Conservation (phyloP, 2,329 filamentous ascomycete species). For the Diaporthe nobilis region DNA sequence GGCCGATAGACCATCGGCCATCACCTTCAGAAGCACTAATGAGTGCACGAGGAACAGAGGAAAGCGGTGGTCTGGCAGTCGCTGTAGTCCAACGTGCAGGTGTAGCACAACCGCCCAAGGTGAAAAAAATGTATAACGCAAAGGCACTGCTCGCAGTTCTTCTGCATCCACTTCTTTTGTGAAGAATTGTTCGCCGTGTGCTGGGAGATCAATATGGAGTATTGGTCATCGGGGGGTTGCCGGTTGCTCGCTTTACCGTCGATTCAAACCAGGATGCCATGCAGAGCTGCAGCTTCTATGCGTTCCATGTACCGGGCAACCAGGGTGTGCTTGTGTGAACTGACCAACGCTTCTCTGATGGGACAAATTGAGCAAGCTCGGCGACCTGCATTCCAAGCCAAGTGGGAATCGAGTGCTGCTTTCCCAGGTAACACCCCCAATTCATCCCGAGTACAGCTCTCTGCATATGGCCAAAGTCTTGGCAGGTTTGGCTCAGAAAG, state of each 20-base stretch:
- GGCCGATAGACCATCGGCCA: background rate
- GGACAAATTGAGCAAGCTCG: slow-evolving; percentile 23
- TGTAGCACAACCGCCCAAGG: background rate
- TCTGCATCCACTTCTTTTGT: slow-evolving; percentile 1
- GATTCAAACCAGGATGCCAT: slow-evolving; percentile 32
- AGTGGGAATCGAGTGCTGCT: slow-evolving; percentile 6
- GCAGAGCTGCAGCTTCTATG: slow-evolving; percentile 32
- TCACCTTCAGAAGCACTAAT: background rate
- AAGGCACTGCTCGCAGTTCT: background rate
- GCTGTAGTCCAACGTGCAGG: background rate
- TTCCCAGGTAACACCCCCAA: background rate
- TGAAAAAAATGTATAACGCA: background rate
- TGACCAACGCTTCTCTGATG: slow-evolving; percentile 24
- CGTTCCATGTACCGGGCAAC: slow-evolving; percentile 35
- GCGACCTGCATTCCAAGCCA: slow-evolving; percentile 25
- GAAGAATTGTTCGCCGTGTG: background rate
- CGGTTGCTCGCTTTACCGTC: slow-evolving; percentile 9
- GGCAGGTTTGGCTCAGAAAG: background rate
- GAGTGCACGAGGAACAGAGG: background rate
- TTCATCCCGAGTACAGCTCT: background rate
- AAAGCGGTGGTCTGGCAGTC: background rate
- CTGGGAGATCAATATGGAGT: background rate
- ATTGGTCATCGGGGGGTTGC: background rate
- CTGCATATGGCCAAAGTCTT: background rate
- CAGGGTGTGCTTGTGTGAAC: slow-evolving; percentile 33